Evolutionary conservation across 2,329 filamentous ascomycete species (phyloP).

Genomic region (Fusarium sp.): DNA sequence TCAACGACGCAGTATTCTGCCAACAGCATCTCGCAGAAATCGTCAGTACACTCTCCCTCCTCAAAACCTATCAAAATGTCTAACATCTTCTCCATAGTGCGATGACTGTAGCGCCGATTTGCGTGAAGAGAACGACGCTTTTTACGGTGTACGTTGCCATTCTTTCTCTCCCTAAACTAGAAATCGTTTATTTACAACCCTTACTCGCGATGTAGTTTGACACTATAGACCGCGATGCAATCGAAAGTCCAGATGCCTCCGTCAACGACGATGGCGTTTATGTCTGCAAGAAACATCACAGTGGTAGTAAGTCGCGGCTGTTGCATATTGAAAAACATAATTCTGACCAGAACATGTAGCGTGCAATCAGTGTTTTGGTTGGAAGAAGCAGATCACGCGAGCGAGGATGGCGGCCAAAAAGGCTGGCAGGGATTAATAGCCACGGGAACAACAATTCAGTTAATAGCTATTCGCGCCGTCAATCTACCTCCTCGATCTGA

Average conservation of each 20-base stretch:
- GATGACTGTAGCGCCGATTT: neutral
- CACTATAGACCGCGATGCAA: neutral
- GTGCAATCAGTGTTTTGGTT: neutral
- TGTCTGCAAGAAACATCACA: neutral
- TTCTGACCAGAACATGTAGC: neutral
- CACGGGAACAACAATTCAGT: rapidly evolving
- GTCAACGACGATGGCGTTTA: rapidly evolving
- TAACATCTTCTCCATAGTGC: neutral
- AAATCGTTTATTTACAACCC: rapidly evolving
- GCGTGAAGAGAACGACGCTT: neutral
- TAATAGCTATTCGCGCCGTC: rapidly evolving
- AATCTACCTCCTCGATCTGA: neutral
- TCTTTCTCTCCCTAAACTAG: rapidly evolving
- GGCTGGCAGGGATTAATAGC: neutral
- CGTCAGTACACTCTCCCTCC: rapidly evolving
- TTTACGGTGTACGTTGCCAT: neutral
- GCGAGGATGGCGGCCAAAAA: rapidly evolving
- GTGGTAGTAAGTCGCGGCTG: neutral
- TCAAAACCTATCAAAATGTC: rapidly evolving
- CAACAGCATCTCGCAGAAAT: neutral
- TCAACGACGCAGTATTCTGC: neutral
- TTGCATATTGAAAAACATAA: no score
- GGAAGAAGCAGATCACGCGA: neutral
- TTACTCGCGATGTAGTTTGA: neutral
- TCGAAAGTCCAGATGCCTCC: neutral